Base-by-base conservation (phyloP, 108 stramenopile genomes). In the Pseudonitzschia multiseries region DNA sequence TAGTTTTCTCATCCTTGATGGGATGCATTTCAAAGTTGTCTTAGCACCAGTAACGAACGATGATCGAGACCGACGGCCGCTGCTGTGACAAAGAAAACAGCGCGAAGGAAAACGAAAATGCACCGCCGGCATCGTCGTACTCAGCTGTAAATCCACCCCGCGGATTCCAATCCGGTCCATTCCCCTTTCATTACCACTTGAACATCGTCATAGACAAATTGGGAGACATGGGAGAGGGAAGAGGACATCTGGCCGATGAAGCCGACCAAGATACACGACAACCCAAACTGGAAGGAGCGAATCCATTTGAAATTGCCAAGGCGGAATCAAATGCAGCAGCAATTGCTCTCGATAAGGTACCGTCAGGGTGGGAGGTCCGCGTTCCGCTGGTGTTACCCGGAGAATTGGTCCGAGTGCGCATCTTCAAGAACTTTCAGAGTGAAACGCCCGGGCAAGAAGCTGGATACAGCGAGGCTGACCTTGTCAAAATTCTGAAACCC, bases 311-410 rank as follows among this genome's bases (percentile, higher is more conserved):
- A 26, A 26, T 56, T 10, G 1, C 63, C 2, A 64, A 68, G 29
- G 67, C 57, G 29, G 44, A 68, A 68, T 42, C 43, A n/a, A 29
- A 31, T 50, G 44, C 43, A 13, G 42, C 31, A 17, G 18, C 32
- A 27, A 20, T 41, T 14, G 22, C 21, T 2, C 28, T 67, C 18
- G 46, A 50, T 12, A 50, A 67, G 26, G 44, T 51, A 18, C 46
- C 66, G 8, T 0, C 14, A 18, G 46, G 46, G 9, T 98, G 97
- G 97, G 98, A 97, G 18, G 67, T 99, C 9, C 89, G 95, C 65
- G 91, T 98, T 1, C 96, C 96, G 18, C 77, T 81, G 40, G 96
- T 96, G 4, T 87, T 98, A 14, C 96, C 93, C 8, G 98, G 97
- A 43, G 98, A 98, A 75, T 67, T 79, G 28, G 89, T 96, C 17